phyloP scores from a whole-genome alignment of 1,284 basidiomycete genomes.

The Microbotryum violaceum region DNA sequence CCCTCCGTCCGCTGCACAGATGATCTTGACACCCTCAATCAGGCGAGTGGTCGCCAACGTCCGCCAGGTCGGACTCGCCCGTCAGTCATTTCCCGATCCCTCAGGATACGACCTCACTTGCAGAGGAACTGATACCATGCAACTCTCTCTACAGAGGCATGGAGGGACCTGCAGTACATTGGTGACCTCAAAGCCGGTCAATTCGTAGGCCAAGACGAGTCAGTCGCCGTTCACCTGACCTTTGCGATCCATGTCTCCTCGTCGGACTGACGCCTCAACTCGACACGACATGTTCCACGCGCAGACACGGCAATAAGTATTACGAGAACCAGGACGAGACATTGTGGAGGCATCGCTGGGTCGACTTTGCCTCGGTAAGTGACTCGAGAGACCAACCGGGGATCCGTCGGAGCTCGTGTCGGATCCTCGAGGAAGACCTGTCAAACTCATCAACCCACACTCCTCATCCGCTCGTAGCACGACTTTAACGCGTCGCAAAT shows the following conservation, averaged over 20 bases:
- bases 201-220: slow-evolving; percentile 75
- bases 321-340: slow-evolving; percentile 80
- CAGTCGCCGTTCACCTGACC: slow-evolving; percentile 39
- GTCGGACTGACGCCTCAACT: background rate
- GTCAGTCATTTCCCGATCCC: slow-evolving; percentile 2
- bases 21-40: slow-evolving; percentile 57
- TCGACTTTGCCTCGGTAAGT: slow-evolving; percentile 74
- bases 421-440: background rate
- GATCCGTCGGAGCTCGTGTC: no score
- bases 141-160: slow-evolving; percentile 47
- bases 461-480: slow-evolving; percentile 49
- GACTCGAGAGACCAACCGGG: no score
- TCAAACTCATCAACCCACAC: background rate
- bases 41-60: slow-evolving; percentile 66
- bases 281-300: background rate
- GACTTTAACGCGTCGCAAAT: slow-evolving; percentile 82
- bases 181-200: slow-evolving; percentile 80
- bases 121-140: background rate
- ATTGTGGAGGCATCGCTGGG: slow-evolving; percentile 79
- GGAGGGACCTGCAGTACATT: slow-evolving; percentile 53
- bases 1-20: background rate
- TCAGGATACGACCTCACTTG: no score
- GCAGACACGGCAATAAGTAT: slow-evolving; percentile 47
- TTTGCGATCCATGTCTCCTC: background rate
- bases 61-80: slow-evolving; percentile 59